Evolutionary conservation across 2,329 filamentous ascomycete genomes (phyloP), one percentile per base, ranked within the genome.

Genomic region (Alternaria sp.): DNA sequence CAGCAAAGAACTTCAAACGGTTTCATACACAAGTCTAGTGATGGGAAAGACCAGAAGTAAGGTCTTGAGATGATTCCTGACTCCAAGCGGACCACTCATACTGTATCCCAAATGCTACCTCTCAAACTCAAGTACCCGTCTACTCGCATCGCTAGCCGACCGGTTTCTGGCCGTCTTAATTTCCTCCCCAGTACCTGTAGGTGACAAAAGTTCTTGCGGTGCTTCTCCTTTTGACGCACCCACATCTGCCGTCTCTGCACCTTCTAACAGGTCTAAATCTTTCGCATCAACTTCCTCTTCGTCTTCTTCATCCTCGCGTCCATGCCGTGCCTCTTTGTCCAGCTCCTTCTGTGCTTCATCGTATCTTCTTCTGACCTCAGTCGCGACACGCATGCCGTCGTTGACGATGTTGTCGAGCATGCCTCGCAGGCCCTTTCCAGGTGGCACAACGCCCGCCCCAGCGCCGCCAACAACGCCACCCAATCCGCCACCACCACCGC

Each of bases 391-490:
- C 89, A 98, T 97, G 42, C 95, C 95, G 75, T 99, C 95, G 2
- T 91, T 96, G 65, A 98, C 95, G 71, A 99, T 98, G 71, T 96
- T 97, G 81, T 99, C 95, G 39, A 99, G 83, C 60, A 99, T 95
- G 20, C 95, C 95, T 42, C 95, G 87, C 1, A 99, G 85, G 22
- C 95, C 93, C 66, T 94, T 91, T 18, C 86, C 85, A 1, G 87
- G 84, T 46, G 84, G 88, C 34, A 87, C 84, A 72, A 89, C 84
- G 62, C 89, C 86, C 28, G 75, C 75, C 30, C 77, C 69, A 47
- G 73, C 78, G 51, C 76, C 79, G 51, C 76, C 82, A 7, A 83
- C 82, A 3, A 80, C 81, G 55, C 83, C 66, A 57, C 83, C 66
- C 22, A 80, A 74, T 4, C 74, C 76, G 3, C 77, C 73, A 5